Conservation (phyloP, 306 rosid species). For the Geum urbanum region DNA sequence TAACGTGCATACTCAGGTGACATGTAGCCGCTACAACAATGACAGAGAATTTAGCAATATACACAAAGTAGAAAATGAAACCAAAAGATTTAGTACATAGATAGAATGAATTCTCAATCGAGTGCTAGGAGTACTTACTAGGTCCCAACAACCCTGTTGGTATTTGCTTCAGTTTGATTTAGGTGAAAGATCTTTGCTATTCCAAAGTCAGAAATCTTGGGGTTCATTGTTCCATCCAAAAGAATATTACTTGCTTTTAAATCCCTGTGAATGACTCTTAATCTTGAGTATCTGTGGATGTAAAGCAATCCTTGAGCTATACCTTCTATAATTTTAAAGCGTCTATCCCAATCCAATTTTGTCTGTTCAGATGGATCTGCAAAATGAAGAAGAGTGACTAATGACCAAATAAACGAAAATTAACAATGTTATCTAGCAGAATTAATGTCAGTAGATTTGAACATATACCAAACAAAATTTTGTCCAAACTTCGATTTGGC, state of each 20-base stretch:
- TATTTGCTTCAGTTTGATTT: conserved; percentile 20
- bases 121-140: conserved; percentile 10
- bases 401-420: too few species aligned
- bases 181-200: conserved; percentile 22
- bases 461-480: conserved; percentile 38
- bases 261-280: conserved; percentile 25
- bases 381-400: not conserved
- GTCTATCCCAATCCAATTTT: conserved; percentile 28
- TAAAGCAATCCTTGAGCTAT: conserved; percentile 12
- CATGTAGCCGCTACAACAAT: conserved; percentile 15
- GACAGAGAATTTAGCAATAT: not conserved
- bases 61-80: too few species aligned
- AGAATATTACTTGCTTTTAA: conserved; percentile 26
- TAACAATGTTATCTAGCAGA: too few species aligned
- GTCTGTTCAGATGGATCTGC: not conserved
- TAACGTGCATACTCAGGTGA: conserved; percentile 17
- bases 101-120: not conserved
- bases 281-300: conserved; percentile 18
- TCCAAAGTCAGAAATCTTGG: conserved; percentile 24
- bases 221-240: conserved; percentile 17
- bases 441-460: too few species aligned
- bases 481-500: conserved; percentile 51
- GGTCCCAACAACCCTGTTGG: conserved; percentile 20
- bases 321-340: conserved; percentile 30
- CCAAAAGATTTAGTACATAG: not conserved